A percentile compares a stretch with the other conserved stretches of the same genome.
Conservation (phyloP, 495 filamentous ascomycete species). For the Beverwykella pulmonaria region DNA sequence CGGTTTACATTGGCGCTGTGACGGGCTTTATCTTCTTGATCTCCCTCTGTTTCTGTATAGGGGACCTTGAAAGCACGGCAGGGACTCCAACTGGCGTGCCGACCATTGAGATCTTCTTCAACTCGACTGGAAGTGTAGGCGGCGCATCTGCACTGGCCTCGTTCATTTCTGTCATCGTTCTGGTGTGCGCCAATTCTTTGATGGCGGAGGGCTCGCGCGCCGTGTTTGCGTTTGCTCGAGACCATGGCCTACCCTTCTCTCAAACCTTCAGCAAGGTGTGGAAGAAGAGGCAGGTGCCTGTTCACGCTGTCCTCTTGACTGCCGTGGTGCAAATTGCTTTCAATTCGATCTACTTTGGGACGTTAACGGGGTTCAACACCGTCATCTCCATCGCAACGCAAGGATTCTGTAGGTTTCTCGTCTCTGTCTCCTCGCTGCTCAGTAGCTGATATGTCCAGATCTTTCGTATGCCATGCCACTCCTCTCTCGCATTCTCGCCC, state of each 20-base stretch:
- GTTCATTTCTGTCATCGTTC: constrained; percentile 50
- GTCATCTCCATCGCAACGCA: constrained; percentile 60
- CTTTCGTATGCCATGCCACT: constrained; percentile 63
- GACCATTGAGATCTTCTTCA: constrained; percentile 55
- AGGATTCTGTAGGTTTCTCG: constrained; percentile 56
- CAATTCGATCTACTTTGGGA: constrained; percentile 61
- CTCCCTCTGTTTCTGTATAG: constrained; percentile 55
- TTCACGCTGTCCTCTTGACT: constrained; percentile 56
- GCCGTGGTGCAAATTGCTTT: constrained; percentile 57
- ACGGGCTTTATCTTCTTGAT: constrained; percentile 57
- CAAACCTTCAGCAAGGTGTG: constrained; percentile 50
- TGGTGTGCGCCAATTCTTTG: constrained; percentile 50
- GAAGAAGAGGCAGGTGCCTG: constrained; percentile 50
- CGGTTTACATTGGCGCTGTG: constrained; percentile 55
- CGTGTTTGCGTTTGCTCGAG: constrained; percentile 54
- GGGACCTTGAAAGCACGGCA: constrained; percentile 49
- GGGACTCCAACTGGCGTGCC: constrained; percentile 52
- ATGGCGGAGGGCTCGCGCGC: constrained; percentile 52
- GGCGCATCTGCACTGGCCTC: constrained; percentile 50
- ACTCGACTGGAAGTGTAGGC: constrained; percentile 50
- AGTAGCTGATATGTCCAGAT: constrained; percentile 45
- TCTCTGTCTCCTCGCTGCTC: background rate
- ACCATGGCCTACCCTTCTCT: constrained; percentile 55
- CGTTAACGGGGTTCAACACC: constrained; percentile 60
- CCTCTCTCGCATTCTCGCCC: constrained; percentile 54